phyloP scores from a whole-genome alignment of 2,329 filamentous ascomycete genomes.

The Metarhizium robertsii region DNA sequence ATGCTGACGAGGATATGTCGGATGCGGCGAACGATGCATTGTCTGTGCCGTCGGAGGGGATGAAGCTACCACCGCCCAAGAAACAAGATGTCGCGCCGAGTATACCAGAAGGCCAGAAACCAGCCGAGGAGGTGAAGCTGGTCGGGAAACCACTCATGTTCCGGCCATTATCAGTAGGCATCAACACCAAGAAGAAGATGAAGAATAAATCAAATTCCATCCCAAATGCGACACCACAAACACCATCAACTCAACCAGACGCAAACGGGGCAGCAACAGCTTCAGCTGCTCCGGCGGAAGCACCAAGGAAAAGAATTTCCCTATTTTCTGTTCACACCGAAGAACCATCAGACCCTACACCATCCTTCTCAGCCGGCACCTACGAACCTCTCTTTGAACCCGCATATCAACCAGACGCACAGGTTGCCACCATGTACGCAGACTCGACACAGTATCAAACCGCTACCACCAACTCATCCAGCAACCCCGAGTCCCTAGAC shows the following conservation, averaged over 20 bases:
- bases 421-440: conserved; percentile 14
- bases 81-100: conserved; percentile 33
- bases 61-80: conserved; percentile 32
- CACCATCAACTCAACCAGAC: not conserved
- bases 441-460: conserved; percentile 23
- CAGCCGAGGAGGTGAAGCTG: conserved; percentile 56
- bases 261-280: conserved; percentile 7
- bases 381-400: conserved; percentile 46
- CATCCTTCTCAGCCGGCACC: conserved; percentile 13
- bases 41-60: conserved; percentile 13
- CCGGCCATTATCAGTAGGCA: conserved; percentile 74
- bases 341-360: conserved; percentile 18
- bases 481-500: conserved; percentile 48
- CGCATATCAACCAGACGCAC: conserved; percentile 10
- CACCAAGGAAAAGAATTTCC: conserved; percentile 47
- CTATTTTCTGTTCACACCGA: conserved; percentile 57
- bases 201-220: conserved; percentile 28
- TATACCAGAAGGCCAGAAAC: conserved; percentile 46
- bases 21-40: not conserved
- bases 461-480: conserved; percentile 17
- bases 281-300: conserved; percentile 8
- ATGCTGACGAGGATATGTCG: conserved; percentile 19
- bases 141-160: conserved; percentile 80
- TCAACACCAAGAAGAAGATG: conserved; percentile 65
- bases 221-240: conserved; percentile 2